These are phyloP conservation scores for Pythium vanterpoolii DNA, from an alignment of 352 stramenopile genomes.

Conservation along the genomic window DNA sequence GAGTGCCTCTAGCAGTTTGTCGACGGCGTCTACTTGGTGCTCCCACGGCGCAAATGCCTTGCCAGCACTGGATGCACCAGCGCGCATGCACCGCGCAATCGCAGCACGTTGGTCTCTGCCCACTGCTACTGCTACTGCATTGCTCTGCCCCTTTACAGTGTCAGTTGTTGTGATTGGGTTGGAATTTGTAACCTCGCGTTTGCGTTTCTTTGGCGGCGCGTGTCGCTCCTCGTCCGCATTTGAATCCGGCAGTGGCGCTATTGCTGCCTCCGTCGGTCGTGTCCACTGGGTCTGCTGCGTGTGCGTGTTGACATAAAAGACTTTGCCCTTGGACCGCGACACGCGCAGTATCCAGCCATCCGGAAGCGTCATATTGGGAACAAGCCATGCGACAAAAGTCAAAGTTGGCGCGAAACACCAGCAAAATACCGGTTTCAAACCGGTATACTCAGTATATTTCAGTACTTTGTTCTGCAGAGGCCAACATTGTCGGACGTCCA, in stretches of 20 bases:
- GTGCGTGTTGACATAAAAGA: conserved; percentile 64
- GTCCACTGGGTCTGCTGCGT: conserved; percentile 59
- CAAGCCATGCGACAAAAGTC: neutral
- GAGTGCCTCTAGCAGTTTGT: conserved; percentile 49
- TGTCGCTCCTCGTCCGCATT: neutral
- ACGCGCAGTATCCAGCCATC: conserved; percentile 57
- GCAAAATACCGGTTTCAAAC: neutral
- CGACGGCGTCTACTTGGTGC: conserved; percentile 59
- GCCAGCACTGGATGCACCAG: conserved; percentile 29
- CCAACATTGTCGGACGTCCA: neutral
- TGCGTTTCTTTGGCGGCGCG: conserved; percentile 29
- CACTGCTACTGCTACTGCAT: neutral
- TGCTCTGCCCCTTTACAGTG: neutral
- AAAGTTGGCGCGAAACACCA: conserved; percentile 18
- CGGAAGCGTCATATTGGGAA: conserved; percentile 31
- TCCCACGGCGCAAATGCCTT: conserved; percentile 52
- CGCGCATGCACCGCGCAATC: conserved; percentile 55
- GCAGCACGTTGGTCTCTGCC: conserved; percentile 15
- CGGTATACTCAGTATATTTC: neutral
- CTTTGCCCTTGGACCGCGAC: conserved; percentile 61
- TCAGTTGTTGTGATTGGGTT: neutral
- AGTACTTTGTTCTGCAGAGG: conserved; percentile 8
- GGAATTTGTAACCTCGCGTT: conserved; percentile 1
- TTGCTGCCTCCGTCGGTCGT: conserved; percentile 27
- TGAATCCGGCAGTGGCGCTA: neutral